A percentile compares a stretch with the other conserved stretches of the same genome.
phyloP scores from a whole-genome alignment of 2,329 filamentous ascomycete species.

The Lasiodiplodia theobromae region DNA sequence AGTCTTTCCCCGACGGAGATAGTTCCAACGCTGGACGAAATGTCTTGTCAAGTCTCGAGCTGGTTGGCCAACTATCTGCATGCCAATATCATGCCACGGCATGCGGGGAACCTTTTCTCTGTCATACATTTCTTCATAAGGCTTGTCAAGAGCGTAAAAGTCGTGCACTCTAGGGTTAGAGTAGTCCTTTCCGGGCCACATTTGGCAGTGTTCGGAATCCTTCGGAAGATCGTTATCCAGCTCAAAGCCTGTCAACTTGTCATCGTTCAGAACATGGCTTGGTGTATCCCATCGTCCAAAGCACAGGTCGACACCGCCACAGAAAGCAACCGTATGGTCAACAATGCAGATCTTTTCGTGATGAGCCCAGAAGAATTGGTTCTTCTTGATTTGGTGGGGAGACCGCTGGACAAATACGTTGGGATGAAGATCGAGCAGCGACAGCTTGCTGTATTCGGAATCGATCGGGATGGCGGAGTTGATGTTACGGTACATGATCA shows the following conservation, averaged over 20 bases:
- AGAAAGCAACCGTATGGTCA: slow-evolving; percentile 93
- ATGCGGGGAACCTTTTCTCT: slow-evolving; percentile 86
- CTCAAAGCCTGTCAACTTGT: slow-evolving; percentile 95
- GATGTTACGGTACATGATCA: slow-evolving; percentile 97
- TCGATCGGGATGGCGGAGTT: slow-evolving; percentile 97
- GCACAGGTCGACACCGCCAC: slow-evolving; percentile 94
- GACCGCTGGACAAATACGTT: slow-evolving; percentile 97
- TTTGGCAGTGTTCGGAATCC: slow-evolving; percentile 91
- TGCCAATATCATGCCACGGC: slow-evolving; percentile 98
- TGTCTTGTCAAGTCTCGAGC: slow-evolving; percentile 92
- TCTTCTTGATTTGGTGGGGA: slow-evolving; percentile 97
- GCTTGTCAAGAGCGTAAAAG: slow-evolving; percentile 90
- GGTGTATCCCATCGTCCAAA: slow-evolving; percentile 98
- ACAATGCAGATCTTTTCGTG: slow-evolving; percentile 98
- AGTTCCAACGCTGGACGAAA: slow-evolving; percentile 98
- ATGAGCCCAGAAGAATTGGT: slow-evolving; percentile 99
- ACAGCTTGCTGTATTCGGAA: slow-evolving; percentile 97
- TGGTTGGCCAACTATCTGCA: slow-evolving; percentile 97
- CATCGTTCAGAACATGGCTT: slow-evolving; percentile 87
- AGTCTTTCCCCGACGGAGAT: slow-evolving; percentile 89
- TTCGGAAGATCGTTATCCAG: slow-evolving; percentile 69
- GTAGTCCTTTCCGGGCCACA: slow-evolving; percentile 98
- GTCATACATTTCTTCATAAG: slow-evolving; percentile 99
- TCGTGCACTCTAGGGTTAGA: slow-evolving; percentile 95
- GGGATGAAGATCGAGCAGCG: slow-evolving; percentile 89